Evolutionary conservation across 2,329 filamentous ascomycete species (phyloP).

Genomic region (Xylariales sp.): DNA sequence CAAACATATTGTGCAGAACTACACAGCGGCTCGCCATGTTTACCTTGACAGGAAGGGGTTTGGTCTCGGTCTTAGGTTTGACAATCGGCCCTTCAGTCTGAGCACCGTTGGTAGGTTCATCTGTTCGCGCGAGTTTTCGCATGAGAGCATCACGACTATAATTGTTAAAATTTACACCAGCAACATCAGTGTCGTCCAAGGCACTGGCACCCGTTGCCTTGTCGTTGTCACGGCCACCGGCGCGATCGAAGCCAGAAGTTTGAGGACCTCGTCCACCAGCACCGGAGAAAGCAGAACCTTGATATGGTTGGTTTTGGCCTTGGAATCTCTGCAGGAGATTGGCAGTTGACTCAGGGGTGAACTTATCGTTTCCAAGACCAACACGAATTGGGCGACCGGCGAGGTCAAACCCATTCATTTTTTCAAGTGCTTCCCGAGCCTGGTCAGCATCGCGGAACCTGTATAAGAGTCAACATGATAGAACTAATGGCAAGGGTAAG

Average conservation of each 20-base stretch:
- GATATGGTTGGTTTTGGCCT: conserved; percentile 80
- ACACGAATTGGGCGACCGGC: conserved; percentile 97
- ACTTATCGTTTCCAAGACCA: conserved; percentile 99
- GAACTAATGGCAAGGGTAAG: background rate
- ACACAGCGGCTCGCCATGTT: conserved; percentile 95
- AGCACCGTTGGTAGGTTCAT: conserved; percentile 76
- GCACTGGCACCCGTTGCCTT: conserved; percentile 93
- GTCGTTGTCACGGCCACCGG: conserved; percentile 87
- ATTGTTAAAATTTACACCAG: conserved; percentile 99
- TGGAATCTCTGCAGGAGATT: conserved; percentile 93
- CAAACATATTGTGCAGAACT: conserved; percentile 94
- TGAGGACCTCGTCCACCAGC: conserved; percentile 88
- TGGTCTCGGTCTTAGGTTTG: conserved; percentile 82
- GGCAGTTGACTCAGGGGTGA: conserved; percentile 95
- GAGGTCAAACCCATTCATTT: conserved; percentile 99
- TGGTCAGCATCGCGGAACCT: conserved; percentile 91
- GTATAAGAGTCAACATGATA: conserved; percentile 50
- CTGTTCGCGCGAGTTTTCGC: conserved; percentile 96
- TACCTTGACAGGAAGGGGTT: conserved; percentile 84
- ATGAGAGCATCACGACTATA: conserved; percentile 98
- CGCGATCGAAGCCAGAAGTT: conserved; percentile 89
- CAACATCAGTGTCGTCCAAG: conserved; percentile 96
- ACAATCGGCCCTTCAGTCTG: conserved; percentile 77
- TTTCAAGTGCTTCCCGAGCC: conserved; percentile 93
- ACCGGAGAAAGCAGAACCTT: conserved; percentile 92